Evolutionary conservation across 345 rosid genomes (phyloP).

Genomic region (Lepidium sativum): DNA sequence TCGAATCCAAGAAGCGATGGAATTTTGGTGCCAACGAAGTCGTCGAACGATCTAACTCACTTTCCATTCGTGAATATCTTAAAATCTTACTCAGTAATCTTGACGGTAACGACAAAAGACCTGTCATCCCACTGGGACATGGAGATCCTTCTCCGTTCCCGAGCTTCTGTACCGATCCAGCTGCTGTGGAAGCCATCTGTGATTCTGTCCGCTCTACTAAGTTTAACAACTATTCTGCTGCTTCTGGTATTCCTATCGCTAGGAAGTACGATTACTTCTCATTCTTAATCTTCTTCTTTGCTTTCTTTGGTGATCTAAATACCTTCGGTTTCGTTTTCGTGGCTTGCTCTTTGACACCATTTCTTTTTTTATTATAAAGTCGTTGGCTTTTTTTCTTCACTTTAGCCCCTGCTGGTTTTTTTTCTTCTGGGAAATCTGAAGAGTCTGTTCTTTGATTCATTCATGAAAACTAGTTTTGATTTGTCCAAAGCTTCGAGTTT

Average conservation of each 20-base stretch:
- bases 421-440: too few relatives aligned
- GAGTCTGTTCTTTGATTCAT: too few relatives aligned
- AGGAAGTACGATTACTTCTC: constrained; percentile 3
- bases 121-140: constrained; percentile 13
- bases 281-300: neutral
- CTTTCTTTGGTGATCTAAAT: neutral
- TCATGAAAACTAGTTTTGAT: too few relatives aligned
- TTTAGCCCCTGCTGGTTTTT: too few relatives aligned
- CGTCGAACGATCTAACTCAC: neutral
- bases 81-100: neutral
- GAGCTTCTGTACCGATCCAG: constrained; percentile 13
- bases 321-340: too few relatives aligned
- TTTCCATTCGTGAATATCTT: neutral
- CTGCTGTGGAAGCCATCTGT: constrained; percentile 19
- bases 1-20: constrained; percentile 13
- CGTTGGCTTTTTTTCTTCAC: too few relatives aligned
- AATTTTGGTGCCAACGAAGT: constrained; percentile 13
- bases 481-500: too few relatives aligned
- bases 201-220: constrained; percentile 16
- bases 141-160: constrained; percentile 29
- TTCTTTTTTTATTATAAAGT: too few relatives aligned
- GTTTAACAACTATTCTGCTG: constrained; percentile 12
- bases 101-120: neutral
- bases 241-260: constrained; percentile 17
- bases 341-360: too few relatives aligned